These are phyloP conservation scores for Cicer cuneatum DNA, from an alignment of 306 rosid genomes.

Conservation along the genomic window DNA sequence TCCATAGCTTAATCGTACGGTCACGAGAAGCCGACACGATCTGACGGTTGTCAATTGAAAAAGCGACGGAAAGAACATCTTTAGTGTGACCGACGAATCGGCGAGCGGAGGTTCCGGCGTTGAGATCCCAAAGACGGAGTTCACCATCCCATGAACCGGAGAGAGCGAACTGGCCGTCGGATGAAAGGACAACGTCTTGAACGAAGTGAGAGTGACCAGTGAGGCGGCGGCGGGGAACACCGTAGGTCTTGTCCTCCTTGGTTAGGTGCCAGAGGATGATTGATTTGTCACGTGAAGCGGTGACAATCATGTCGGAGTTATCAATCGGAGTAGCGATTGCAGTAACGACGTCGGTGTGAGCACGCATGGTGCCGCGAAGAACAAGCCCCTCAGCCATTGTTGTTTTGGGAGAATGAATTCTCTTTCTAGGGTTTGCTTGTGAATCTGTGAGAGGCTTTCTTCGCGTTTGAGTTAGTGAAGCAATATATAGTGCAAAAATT, in stretches of 20 bases:
- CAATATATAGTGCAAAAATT: not conserved
- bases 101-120: constrained; percentile 80
- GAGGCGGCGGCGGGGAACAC: constrained; percentile 92
- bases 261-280: constrained; percentile 88
- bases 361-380: constrained; percentile 88
- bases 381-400: constrained; percentile 73
- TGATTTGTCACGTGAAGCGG: constrained; percentile 92
- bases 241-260: constrained; percentile 88
- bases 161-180: constrained; percentile 97
- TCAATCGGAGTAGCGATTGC: constrained; percentile 96
- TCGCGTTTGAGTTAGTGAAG: not conserved
- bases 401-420: not conserved
- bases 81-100: constrained; percentile 95
- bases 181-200: constrained; percentile 90
- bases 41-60: constrained; percentile 97
- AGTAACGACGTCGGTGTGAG: constrained; percentile 92
- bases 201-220: constrained; percentile 94
- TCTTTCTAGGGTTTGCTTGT: constrained; percentile 51
- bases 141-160: constrained; percentile 99
- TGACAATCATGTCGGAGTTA: constrained; percentile 85
- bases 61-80: constrained; percentile 92
- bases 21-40: constrained; percentile 97
- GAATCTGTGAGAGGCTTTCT: constrained; percentile 16
- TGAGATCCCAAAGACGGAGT: constrained; percentile 96
- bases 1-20: constrained; percentile 96